Conservation (phyloP, 306 rosid species). For the Purshia tridentata region DNA sequence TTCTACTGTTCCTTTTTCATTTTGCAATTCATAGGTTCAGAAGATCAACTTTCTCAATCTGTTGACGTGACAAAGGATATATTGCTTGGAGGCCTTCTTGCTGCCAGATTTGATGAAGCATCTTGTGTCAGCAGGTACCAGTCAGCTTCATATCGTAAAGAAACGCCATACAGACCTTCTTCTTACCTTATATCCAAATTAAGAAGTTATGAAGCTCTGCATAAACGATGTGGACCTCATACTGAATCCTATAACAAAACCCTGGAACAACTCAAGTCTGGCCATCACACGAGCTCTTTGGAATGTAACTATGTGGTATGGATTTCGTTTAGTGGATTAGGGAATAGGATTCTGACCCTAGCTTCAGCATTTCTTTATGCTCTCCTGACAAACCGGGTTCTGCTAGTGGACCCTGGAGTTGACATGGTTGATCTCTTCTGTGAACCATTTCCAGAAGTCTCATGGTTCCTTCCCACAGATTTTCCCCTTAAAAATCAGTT, state of each 20-base stretch:
- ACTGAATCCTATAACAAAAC: conserved; percentile 59
- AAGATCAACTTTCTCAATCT: conserved; percentile 26
- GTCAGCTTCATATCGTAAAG: conserved; percentile 44
- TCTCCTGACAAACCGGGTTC: conserved; percentile 65
- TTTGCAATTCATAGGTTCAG: conserved; percentile 35
- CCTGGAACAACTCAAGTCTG: conserved; percentile 50
- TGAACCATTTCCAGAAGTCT: conserved; percentile 67
- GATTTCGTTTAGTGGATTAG: conserved; percentile 73
- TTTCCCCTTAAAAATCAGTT: conserved; percentile 48
- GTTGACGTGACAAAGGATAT: conserved; percentile 40
- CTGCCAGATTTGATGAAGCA: conserved; percentile 49
- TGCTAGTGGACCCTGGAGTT: conserved; percentile 69
- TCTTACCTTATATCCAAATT: conserved; percentile 57
- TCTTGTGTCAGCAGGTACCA: conserved; percentile 69
- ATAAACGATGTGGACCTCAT: conserved; percentile 64
- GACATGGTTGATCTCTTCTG: conserved; percentile 70
- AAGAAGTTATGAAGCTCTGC: conserved; percentile 60
- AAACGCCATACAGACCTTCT: conserved; percentile 44
- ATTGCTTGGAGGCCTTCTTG: conserved; percentile 52
- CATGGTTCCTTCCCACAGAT: conserved; percentile 67
- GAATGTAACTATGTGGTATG: conserved; percentile 63
- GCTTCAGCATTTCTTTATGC: conserved; percentile 73
- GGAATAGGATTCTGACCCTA: conserved; percentile 65
- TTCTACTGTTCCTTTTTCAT: not conserved
- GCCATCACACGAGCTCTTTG: conserved; percentile 29